Evolutionary conservation across 371 early-diverging fungal genomes (phyloP).

Genomic region (Apophysomyces variabilis): DNA sequence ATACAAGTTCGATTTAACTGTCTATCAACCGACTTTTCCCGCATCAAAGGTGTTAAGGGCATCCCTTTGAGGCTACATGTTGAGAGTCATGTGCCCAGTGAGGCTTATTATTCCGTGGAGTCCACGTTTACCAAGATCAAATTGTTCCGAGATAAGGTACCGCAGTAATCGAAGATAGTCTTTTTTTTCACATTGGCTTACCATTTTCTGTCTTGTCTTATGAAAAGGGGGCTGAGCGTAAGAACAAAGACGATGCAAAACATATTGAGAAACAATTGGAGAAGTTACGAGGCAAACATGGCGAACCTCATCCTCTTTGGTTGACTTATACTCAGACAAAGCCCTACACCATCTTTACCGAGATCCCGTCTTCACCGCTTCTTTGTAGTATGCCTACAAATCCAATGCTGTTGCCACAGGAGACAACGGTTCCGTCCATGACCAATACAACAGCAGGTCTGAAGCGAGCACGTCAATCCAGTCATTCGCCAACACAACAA

Average conservation of each 20-base stretch:
- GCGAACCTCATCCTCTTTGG: slow-evolving; percentile 52
- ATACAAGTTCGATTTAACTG: slow-evolving; percentile 52
- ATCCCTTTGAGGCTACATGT: slow-evolving; percentile 50
- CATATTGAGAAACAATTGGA: slow-evolving; percentile 64
- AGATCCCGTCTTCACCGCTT: slow-evolving; percentile 24
- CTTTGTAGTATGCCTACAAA: not conserved
- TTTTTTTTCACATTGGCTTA: slow-evolving; percentile 1
- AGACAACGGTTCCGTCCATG: not conserved
- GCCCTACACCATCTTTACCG: slow-evolving; percentile 37
- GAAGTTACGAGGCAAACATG: slow-evolving; percentile 55
- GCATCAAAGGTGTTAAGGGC: slow-evolving; percentile 59
- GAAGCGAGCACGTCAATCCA: slow-evolving; percentile 1
- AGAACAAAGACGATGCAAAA: slow-evolving; percentile 71
- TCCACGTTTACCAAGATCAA: slow-evolving; percentile 45
- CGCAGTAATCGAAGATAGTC: not conserved
- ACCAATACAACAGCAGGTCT: not conserved
- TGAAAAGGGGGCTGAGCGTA: slow-evolving; percentile 63
- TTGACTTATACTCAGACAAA: slow-evolving; percentile 39
- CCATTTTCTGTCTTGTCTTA: not conserved
- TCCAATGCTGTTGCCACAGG: not conserved
- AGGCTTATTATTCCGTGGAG: slow-evolving; percentile 25
- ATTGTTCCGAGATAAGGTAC: slow-evolving; percentile 60
- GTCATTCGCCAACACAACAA: not conserved
- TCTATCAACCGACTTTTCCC: slow-evolving; percentile 58
- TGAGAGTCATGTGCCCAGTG: slow-evolving; percentile 26